Conservation (phyloP, 1,284 basidiomycete species). For the Puccinia coronata region DNA sequence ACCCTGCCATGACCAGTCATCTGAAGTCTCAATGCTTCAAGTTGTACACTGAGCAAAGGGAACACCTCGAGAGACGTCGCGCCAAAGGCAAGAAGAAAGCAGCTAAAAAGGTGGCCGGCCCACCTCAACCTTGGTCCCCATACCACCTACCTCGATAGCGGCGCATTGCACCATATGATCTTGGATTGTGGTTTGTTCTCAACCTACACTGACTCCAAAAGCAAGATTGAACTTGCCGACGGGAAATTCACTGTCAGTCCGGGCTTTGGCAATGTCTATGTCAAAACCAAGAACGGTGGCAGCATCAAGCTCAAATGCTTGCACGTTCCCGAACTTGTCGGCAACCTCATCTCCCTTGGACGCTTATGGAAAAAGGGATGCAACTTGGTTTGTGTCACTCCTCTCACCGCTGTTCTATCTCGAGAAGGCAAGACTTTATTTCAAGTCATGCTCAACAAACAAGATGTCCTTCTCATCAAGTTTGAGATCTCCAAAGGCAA, state of each 20-base stretch:
- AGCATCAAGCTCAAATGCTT: background rate
- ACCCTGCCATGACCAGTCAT: background rate
- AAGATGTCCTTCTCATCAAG: no score
- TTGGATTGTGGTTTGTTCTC: background rate
- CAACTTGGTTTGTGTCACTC: background rate
- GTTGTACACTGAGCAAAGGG: background rate
- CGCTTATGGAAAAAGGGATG: background rate
- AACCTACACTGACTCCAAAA: background rate
- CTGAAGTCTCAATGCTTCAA: background rate
- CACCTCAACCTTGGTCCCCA: background rate
- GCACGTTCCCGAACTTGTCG: conserved; percentile 2
- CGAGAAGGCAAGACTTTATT: background rate
- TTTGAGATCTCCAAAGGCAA: background rate
- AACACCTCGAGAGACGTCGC: background rate
- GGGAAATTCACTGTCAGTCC: background rate
- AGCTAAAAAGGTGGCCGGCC: no score
- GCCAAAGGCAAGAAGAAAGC: background rate
- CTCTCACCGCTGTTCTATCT: background rate
- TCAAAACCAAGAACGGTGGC: background rate
- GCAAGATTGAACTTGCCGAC: conserved; percentile 5
- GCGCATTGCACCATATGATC: conserved; percentile 15
- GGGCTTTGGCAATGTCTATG: conserved; percentile 1
- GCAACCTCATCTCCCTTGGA: background rate
- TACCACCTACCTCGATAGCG: conserved; percentile 11
- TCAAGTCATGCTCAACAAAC: background rate